Percentiles rank a stretch among this genome's conserved stretches.
Evolutionary conservation across 805 yeast genomes (phyloP).

Genomic region (Ogataea wickerhamii): DNA sequence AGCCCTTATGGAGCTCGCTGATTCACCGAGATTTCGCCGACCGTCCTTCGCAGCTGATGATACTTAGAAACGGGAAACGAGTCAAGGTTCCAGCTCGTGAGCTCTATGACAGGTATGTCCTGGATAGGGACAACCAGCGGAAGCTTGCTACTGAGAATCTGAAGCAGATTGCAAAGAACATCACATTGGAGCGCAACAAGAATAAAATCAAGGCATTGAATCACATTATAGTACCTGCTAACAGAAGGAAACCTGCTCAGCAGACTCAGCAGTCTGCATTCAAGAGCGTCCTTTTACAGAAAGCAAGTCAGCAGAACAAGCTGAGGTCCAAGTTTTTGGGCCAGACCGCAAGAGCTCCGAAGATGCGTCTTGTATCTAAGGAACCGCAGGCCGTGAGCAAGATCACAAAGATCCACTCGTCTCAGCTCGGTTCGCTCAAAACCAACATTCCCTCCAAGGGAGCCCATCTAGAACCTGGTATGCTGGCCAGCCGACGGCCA

Average conservation of each 20-base stretch:
- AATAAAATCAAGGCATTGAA: conserved; percentile 37
- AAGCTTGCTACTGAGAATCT: conserved; percentile 43
- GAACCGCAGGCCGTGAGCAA: conserved; percentile 9
- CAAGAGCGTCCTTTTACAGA: conserved; percentile 30
- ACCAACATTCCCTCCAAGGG: conserved; percentile 1
- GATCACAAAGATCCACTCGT: conserved; percentile 14
- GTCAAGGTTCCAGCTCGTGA: conserved; percentile 34
- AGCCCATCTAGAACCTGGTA: neutral
- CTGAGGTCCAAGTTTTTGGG: conserved; percentile 21
- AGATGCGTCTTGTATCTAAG: conserved; percentile 7
- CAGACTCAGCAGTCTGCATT: conserved; percentile 17
- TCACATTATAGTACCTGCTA: conserved; percentile 24
- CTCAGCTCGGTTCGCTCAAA: conserved; percentile 4
- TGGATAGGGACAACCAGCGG: conserved; percentile 42
- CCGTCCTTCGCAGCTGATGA: conserved; percentile 32
- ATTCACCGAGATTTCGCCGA: conserved; percentile 46
- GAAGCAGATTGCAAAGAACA: conserved; percentile 37
- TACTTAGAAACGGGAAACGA: conserved; percentile 17
- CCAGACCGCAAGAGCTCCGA: conserved; percentile 10
- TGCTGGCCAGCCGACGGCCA: neutral
- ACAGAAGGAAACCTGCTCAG: conserved; percentile 9
- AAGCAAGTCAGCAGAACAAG: conserved; percentile 29
- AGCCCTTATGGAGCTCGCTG: conserved; percentile 44
- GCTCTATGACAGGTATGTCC: conserved; percentile 37
- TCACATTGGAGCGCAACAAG: conserved; percentile 39